Evolutionary conservation across 2,329 filamentous ascomycete species (phyloP).

Genomic region (Fusarium zealandicum): DNA sequence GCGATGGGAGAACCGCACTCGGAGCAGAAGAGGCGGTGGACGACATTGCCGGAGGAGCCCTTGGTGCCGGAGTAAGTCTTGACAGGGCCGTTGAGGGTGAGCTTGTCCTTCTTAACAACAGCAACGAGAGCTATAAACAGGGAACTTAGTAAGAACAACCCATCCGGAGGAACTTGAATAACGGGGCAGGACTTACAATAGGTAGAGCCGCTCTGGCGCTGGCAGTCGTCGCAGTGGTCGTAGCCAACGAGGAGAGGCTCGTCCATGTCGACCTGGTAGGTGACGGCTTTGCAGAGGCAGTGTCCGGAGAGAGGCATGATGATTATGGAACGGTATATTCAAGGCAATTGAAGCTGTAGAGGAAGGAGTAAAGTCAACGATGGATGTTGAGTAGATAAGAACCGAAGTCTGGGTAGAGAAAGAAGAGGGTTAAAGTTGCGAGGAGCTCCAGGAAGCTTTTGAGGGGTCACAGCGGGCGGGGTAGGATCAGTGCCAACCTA

Average conservation of each 20-base stretch:
- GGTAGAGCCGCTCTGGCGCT: conserved; percentile 72
- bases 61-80: conserved; percentile 67
- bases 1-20: conserved; percentile 75
- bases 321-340: conserved; percentile 20
- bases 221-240: conserved; percentile 77
- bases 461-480: conserved; percentile 42
- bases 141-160: conserved; percentile 7
- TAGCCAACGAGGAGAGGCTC: conserved; percentile 65
- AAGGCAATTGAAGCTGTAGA: conserved; percentile 2
- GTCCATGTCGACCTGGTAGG: conserved; percentile 67
- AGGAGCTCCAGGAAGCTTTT: conserved; percentile 35
- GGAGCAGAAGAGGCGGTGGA: conserved; percentile 73
- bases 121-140: conserved; percentile 64
- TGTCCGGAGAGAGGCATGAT: conserved; percentile 72
- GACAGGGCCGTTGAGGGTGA: conserved; percentile 67
- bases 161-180: background rate
- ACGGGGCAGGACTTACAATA: conserved; percentile 61
- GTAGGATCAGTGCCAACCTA: conserved; percentile 36
- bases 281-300: conserved; percentile 75
- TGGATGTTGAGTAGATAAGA: background rate
- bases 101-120: conserved; percentile 71
- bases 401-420: background rate
- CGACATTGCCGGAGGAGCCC: conserved; percentile 66
- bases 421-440: conserved; percentile 13
- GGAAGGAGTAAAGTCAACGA: conserved; percentile 10